Conservation (phyloP, 768 basidiomycete species). For the Coprinopsis marcescibilis region DNA sequence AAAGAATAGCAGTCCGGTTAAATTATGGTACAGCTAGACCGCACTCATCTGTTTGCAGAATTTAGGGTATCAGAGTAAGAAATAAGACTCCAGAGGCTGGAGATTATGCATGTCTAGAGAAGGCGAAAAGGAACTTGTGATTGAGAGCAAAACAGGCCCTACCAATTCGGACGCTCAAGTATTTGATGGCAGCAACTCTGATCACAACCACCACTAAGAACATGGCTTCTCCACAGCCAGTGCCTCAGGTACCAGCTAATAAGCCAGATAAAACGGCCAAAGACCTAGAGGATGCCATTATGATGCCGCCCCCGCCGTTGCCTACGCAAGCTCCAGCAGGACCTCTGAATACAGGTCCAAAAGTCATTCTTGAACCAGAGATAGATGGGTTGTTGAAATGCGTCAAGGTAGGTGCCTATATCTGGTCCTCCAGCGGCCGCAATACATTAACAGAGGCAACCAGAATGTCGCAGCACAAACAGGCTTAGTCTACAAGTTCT, state of each 20-base stretch:
- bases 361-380: constrained; percentile 56
- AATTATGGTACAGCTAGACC: neutral
- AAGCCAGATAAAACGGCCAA: constrained; percentile 11
- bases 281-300: constrained; percentile 26
- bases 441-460: constrained; percentile 2
- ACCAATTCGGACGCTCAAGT: constrained; percentile 1
- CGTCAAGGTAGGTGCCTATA: constrained; percentile 41
- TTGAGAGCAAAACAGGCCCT: no score
- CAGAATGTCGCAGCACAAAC: constrained; percentile 66
- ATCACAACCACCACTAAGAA: neutral
- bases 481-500: constrained; percentile 66
- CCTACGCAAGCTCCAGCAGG: no score
- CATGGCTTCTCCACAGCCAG: neutral
- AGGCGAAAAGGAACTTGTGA: constrained; percentile 1
- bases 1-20: no score
- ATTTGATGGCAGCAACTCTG: neutral
- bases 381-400: constrained; percentile 49
- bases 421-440: neutral
- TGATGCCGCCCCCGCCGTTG: constrained; percentile 47
- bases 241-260: neutral
- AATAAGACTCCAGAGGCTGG: constrained; percentile 1
- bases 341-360: constrained; percentile 44
- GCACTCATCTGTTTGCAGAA: neutral
- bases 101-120: neutral
- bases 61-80: neutral